Conservation (phyloP, 2,329 filamentous ascomycete species). For the Monosporascus sp. region DNA sequence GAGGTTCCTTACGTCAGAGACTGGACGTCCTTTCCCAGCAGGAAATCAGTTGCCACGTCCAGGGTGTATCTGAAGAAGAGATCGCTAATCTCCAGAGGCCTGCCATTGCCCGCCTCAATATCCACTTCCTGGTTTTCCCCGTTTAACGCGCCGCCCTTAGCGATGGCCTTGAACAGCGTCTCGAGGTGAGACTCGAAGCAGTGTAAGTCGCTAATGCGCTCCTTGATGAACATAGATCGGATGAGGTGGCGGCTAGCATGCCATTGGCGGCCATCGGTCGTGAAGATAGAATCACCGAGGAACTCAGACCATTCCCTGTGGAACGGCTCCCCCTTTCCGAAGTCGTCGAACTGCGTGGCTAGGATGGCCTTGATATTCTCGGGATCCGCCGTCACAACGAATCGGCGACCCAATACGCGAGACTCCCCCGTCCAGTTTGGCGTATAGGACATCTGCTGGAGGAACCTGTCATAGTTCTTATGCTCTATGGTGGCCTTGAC, state of each 20-base stretch:
- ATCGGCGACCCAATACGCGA: constrained; percentile 49
- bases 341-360: constrained; percentile 82
- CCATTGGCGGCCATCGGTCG: constrained; percentile 76
- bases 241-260: constrained; percentile 76
- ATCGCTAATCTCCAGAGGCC: constrained; percentile 64
- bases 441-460: constrained; percentile 39
- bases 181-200: constrained; percentile 77
- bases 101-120: constrained; percentile 55
- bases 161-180: constrained; percentile 65
- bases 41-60: constrained; percentile 81
- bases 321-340: constrained; percentile 74
- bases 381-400: constrained; percentile 73
- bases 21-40: constrained; percentile 72
- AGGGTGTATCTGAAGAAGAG: constrained; percentile 83
- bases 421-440: constrained; percentile 56
- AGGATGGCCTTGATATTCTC: constrained; percentile 87
- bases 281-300: constrained; percentile 72
- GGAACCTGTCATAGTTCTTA: constrained; percentile 59
- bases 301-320: constrained; percentile 71
- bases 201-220: constrained; percentile 76
- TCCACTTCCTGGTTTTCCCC: constrained; percentile 62
- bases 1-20: constrained; percentile 43
- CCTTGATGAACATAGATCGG: constrained; percentile 79
- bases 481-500: constrained; percentile 48
- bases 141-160: constrained; percentile 51